Evolutionary conservation across 371 early-diverging fungal species (phyloP).

Genomic region (Chytridium lagenaria): DNA sequence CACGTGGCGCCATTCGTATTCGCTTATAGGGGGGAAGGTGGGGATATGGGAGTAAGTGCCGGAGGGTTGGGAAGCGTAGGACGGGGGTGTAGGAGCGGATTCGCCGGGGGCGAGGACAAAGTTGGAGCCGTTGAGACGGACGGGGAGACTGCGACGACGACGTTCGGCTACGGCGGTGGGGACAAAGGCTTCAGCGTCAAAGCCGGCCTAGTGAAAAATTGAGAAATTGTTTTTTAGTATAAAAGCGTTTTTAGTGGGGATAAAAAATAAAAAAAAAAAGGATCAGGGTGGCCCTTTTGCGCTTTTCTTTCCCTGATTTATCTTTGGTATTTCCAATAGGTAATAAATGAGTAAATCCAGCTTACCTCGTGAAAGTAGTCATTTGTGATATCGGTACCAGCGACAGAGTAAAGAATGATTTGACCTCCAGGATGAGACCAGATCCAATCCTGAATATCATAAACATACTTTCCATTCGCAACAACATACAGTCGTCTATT

Average conservation of each 20-base stretch:
- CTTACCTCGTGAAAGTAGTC: constrained; percentile 41
- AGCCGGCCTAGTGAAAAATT: constrained; percentile 31
- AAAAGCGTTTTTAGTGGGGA: background rate
- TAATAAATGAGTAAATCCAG: too few species aligned
- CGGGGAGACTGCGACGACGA: background rate
- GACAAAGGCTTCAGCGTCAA: constrained; percentile 38
- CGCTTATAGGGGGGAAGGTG: constrained; percentile 14
- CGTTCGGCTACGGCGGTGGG: background rate
- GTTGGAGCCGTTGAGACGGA: background rate
- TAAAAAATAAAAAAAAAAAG: background rate
- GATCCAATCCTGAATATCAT: constrained; percentile 39
- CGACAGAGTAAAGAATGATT: constrained; percentile 33
- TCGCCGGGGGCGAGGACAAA: background rate
- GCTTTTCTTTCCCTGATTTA: too few species aligned
- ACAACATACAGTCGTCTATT: constrained; percentile 33
- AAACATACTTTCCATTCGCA: constrained; percentile 41
- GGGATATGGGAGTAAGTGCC: background rate
- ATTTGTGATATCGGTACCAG: constrained; percentile 42
- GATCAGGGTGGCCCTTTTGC: background rate
- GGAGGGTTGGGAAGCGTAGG: constrained; percentile 5
- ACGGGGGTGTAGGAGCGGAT: constrained; percentile 2
- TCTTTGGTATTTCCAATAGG: too few species aligned
- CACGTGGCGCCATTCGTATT: constrained; percentile 44
- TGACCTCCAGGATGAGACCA: constrained; percentile 42
- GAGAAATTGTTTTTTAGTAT: too few species aligned